These are phyloP conservation scores for Floccularia luteovirens DNA, from an alignment of 768 basidiomycete species.

Conservation along the genomic window DNA sequence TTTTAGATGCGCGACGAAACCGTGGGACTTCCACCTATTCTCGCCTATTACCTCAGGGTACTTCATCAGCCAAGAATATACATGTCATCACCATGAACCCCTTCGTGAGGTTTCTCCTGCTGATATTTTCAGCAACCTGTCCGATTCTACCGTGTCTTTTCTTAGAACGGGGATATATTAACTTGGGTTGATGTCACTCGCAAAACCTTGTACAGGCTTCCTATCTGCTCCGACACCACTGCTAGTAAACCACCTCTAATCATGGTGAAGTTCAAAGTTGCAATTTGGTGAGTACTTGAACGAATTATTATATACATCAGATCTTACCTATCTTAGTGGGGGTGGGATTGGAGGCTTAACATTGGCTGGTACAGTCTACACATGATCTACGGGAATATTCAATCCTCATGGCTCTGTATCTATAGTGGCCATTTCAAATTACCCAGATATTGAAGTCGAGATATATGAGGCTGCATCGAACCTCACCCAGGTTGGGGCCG, in stretches of 20 bases:
- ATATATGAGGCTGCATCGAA: constrained; percentile 45
- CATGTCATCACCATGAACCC: no score
- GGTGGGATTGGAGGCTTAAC: constrained; percentile 45
- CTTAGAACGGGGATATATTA: constrained; percentile 19
- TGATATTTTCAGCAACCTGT: no score
- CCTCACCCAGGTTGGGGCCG: constrained; percentile 52
- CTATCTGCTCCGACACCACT: neutral
- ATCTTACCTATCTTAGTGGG: constrained; percentile 25
- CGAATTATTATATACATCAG: constrained; percentile 9
- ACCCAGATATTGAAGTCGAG: constrained; percentile 47
- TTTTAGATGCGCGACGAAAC: no score
- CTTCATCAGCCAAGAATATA: no score
- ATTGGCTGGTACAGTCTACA: constrained; percentile 25
- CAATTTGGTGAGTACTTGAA: constrained; percentile 38
- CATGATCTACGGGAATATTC: neutral
- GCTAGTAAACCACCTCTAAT: constrained; percentile 1
- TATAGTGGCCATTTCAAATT: constrained; percentile 35
- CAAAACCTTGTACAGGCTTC: neutral
- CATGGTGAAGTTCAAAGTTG: constrained; percentile 38
- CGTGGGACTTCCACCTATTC: no score
- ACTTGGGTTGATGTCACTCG: constrained; percentile 19
- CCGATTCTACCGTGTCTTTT: constrained; percentile 41
- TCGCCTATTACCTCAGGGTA: no score
- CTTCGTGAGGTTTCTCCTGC: constrained; percentile 25
- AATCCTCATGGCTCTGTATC: constrained; percentile 7